Conservation (phyloP, 805 yeast genomes). For the Ogataea naganishii region DNA sequence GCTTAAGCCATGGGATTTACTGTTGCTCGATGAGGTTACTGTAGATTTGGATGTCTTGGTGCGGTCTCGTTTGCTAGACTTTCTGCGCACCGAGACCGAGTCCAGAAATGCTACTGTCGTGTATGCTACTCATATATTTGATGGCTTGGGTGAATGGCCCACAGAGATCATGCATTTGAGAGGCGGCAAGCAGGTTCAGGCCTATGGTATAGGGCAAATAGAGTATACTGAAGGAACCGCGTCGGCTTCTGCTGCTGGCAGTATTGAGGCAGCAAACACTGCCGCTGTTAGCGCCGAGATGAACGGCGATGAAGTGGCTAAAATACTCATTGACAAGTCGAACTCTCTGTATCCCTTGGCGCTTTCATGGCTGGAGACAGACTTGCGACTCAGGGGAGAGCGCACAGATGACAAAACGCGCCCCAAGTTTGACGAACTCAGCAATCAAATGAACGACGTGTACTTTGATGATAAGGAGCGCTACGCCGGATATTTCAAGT, state of each 20-base stretch:
- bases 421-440: conserved; percentile 50
- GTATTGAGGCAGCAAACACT: conserved; percentile 8
- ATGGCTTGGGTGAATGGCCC: conserved; percentile 90
- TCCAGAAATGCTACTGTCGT: conserved; percentile 67
- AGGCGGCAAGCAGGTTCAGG: conserved; percentile 46
- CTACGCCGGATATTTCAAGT: conserved; percentile 40
- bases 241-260: conserved; percentile 1
- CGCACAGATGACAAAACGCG: conserved; percentile 37
- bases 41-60: conserved; percentile 94
- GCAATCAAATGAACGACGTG: conserved; percentile 26
- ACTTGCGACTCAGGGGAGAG: conserved; percentile 45
- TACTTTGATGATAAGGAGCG: conserved; percentile 37
- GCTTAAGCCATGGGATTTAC: conserved; percentile 79
- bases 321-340: conserved; percentile 30
- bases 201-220: conserved; percentile 22
- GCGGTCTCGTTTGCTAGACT: conserved; percentile 62
- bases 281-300: conserved; percentile 9
- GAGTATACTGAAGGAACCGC: conserved; percentile 10
- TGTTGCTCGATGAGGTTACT: conserved; percentile 92
- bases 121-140: conserved; percentile 95
- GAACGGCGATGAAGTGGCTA: conserved; percentile 5
- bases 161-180: conserved; percentile 72
- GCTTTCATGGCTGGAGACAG: conserved; percentile 52
- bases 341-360: conserved; percentile 68
- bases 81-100: conserved; percentile 66